Evolutionary conservation across 108 stramenopile genomes (phyloP).

Genomic region (Discostella pseudostelligera): DNA sequence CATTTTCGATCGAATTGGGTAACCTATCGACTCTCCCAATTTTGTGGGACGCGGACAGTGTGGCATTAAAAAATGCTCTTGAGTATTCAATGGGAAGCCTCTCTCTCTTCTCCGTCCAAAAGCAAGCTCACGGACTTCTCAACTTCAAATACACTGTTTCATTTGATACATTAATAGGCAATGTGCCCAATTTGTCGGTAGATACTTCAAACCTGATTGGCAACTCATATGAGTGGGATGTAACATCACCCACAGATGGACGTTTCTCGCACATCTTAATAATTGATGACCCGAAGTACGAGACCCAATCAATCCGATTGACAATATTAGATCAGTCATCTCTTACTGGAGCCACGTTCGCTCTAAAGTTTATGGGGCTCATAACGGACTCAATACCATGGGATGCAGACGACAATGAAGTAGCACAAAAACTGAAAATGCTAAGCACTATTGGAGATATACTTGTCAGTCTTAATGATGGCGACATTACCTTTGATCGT

Average conservation of each 20-base stretch:
- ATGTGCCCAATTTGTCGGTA: constrained; percentile 47
- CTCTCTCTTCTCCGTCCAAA: constrained; percentile 26
- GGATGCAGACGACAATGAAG: constrained; percentile 45
- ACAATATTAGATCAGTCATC: constrained; percentile 3
- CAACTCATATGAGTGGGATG: constrained; percentile 29
- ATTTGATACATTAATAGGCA: constrained; percentile 65
- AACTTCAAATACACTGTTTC: constrained; percentile 66
- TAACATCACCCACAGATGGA: constrained; percentile 35
- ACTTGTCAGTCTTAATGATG: constrained; percentile 12
- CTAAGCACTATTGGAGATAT: constrained; percentile 52
- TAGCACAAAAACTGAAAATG: constrained; percentile 48
- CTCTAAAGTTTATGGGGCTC: constrained; percentile 23
- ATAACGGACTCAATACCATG: constrained; percentile 23
- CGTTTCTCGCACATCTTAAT: constrained; percentile 40
- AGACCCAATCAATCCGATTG: constrained; percentile 23
- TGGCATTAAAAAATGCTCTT: constrained; percentile 17
- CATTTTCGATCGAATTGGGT: constrained; percentile 45
- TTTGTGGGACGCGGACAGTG: constrained; percentile 54
- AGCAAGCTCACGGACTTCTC: constrained; percentile 23
- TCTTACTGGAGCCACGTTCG: constrained; percentile 14
- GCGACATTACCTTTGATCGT: constrained; percentile 7
- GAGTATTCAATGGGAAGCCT: constrained; percentile 32
- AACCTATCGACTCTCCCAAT: constrained; percentile 41
- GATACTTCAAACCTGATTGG: constrained; percentile 52
- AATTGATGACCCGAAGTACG: constrained; percentile 11